A percentile compares a stretch with the other conserved stretches of the same genome.
phyloP scores from a whole-genome alignment of 2,329 filamentous ascomycete species.

The Allantophomopsis cytisporea region DNA sequence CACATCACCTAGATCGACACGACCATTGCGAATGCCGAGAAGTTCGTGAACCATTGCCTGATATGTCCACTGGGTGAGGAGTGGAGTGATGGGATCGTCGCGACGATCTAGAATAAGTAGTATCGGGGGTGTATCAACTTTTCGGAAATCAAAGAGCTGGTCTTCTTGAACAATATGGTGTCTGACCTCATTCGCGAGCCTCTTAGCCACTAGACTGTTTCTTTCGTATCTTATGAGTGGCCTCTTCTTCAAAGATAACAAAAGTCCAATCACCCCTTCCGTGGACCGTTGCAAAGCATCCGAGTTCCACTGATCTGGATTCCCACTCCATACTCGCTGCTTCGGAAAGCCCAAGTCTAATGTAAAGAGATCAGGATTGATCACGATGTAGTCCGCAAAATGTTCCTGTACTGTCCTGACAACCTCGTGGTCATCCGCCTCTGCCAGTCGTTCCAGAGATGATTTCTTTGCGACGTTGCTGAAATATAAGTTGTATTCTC shows the following conservation, averaged over 20 bases:
- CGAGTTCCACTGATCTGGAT: conserved; percentile 78
- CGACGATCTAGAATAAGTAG: conserved; percentile 80
- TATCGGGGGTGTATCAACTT: conserved; percentile 88
- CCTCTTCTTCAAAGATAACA: conserved; percentile 91
- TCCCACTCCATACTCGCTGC: conserved; percentile 68
- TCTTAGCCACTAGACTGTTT: conserved; percentile 81
- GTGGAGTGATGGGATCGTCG: conserved; percentile 86
- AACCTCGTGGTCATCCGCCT: conserved; percentile 95
- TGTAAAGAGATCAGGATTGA: conserved; percentile 89
- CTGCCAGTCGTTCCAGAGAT: conserved; percentile 80
- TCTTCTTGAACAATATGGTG: conserved; percentile 94
- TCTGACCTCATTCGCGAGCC: conserved; percentile 81
- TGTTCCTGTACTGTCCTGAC: conserved; percentile 90
- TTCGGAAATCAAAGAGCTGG: conserved; percentile 90
- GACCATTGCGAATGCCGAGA: conserved; percentile 86
- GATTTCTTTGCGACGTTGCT: conserved; percentile 98
- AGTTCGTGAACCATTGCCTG: conserved; percentile 99
- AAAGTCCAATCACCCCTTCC: conserved; percentile 71
- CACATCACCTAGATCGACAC: conserved; percentile 75
- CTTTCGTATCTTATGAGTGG: conserved; percentile 88
- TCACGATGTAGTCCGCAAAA: conserved; percentile 89
- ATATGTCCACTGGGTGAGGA: conserved; percentile 97
- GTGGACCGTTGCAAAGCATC: conserved; percentile 77
- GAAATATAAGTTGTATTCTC: conserved; percentile 94
- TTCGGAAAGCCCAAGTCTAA: conserved; percentile 60